phyloP scores from a whole-genome alignment of 2,329 filamentous ascomycete species.

The Alternaria panax region DNA sequence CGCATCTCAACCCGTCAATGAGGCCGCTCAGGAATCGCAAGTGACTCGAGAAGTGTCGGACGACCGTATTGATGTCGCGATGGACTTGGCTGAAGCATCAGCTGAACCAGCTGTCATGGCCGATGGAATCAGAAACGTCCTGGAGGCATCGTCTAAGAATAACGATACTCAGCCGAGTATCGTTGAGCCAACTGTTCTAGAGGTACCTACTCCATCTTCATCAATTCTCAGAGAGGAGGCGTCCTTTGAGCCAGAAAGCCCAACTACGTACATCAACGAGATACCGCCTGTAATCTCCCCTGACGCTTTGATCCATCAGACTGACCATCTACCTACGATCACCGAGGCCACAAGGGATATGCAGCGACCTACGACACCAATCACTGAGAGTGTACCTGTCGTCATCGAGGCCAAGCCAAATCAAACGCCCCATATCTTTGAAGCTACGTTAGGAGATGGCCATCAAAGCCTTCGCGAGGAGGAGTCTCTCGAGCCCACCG shows the following conservation, averaged over 20 bases:
- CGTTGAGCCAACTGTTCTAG: background rate
- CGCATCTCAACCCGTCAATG: background rate
- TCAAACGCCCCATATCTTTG: background rate
- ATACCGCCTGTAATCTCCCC: background rate
- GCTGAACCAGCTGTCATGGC: background rate
- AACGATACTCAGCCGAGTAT: constrained; percentile 5
- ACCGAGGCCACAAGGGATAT: constrained; percentile 1
- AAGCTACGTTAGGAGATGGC: constrained; percentile 3
- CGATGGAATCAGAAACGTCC: constrained; percentile 5
- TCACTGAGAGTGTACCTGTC: background rate
- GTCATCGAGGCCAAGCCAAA: background rate
- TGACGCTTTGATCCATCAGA: constrained; percentile 2
- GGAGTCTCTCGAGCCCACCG: background rate
- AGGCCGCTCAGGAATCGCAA: constrained; percentile 12
- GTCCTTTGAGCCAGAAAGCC: background rate
- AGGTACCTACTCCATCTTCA: background rate
- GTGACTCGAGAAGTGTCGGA: constrained; percentile 7
- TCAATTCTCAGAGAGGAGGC: background rate
- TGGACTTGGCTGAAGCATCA: constrained; percentile 16
- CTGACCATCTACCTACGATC: background rate
- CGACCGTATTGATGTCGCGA: constrained; percentile 22
- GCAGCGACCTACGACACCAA: constrained; percentile 4
- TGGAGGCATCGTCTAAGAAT: background rate
- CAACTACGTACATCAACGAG: constrained; percentile 9
- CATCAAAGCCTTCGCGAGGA: constrained; percentile 6